A percentile compares a stretch with the other conserved stretches of the same genome.
Conservation (phyloP, 2,329 filamentous ascomycete species). For the Hypoxylon sp. region DNA sequence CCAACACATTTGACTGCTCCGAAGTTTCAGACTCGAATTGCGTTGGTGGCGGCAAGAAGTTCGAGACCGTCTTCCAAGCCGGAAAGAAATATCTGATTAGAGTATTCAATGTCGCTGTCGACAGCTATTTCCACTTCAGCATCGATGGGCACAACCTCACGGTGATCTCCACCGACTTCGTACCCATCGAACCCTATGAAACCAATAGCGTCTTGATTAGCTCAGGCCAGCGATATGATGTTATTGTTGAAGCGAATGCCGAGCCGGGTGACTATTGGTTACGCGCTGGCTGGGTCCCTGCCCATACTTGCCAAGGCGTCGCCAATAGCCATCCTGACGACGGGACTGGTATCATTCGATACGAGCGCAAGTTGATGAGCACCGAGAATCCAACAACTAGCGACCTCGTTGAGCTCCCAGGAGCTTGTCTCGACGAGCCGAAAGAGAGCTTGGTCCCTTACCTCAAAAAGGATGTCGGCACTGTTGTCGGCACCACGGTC, state of each 20-base stretch:
- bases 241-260: constrained; percentile 13
- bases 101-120: constrained; percentile 5
- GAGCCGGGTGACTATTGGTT: constrained; percentile 17
- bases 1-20: constrained; percentile 11
- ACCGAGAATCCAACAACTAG: constrained; percentile 6
- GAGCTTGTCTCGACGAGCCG: constrained; percentile 8
- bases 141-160: constrained; percentile 16
- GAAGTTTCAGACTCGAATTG: constrained; percentile 2
- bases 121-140: constrained; percentile 8
- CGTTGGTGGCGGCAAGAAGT: constrained; percentile 8
- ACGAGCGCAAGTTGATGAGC: constrained; percentile 15
- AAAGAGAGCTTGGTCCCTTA: neutral
- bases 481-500: constrained; percentile 7
- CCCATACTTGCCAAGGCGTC: constrained; percentile 12
- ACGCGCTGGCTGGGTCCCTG: constrained; percentile 5
- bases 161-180: constrained; percentile 6
- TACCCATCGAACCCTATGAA: constrained; percentile 10
- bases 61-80: constrained; percentile 4
- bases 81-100: constrained; percentile 18
- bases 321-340: constrained; percentile 14
- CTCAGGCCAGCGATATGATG: constrained; percentile 12
- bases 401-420: neutral
- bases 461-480: constrained; percentile 13
- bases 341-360: constrained; percentile 15
- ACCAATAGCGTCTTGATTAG: constrained; percentile 1